Base-by-base conservation (phyloP, 2,329 filamentous ascomycete species). In the Fusarium tuaranense region DNA sequence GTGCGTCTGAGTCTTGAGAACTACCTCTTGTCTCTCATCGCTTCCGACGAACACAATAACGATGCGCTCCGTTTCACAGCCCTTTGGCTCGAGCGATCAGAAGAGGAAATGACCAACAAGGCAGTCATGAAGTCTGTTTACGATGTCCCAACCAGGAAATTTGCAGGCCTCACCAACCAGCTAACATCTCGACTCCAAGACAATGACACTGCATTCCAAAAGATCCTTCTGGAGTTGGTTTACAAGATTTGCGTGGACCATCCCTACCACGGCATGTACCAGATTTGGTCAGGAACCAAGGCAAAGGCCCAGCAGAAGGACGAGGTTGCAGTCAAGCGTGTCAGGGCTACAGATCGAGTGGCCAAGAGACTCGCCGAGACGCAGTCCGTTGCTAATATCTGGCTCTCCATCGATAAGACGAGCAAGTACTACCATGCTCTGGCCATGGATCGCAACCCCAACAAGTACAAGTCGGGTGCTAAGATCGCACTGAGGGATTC, bases 201-300 rank as follows among this genome's bases (percentile, higher is more conserved):
- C 71, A 89, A 92, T 36, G 83, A 88, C 2, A 89, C 88, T 1
- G 87, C 88, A 18, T 99, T 99, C 79, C 97, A 99, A 79, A 87
- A 86, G 46, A 87, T 96, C 1, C 86, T 99, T 2, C 90, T 91
- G 62, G 86, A 87, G 2, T 85, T 99, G 20, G 92, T 98, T 5
- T 91, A 92, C 78, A 92, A 92, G 10, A 98, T 99, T 65, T 98
- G 96, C 80, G 87, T 90, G 13, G 95, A 99, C 67, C 97, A 99
- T 83, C 97, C 97, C 0, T 98, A 95, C 81, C 97, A 99, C 80
- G 95, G 95, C 59, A 96, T 98, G 92, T 97, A 99, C 81, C 95
- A 98, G 77, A 94, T 99, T 48, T 98, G 96, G 87, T 94, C 95
- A 3, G 92, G 93, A 25, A 92, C 90, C 53, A 93, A 92, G 77